phyloP scores from a whole-genome alignment of 2,329 filamentous ascomycete genomes.

The Drechslera avenae region DNA sequence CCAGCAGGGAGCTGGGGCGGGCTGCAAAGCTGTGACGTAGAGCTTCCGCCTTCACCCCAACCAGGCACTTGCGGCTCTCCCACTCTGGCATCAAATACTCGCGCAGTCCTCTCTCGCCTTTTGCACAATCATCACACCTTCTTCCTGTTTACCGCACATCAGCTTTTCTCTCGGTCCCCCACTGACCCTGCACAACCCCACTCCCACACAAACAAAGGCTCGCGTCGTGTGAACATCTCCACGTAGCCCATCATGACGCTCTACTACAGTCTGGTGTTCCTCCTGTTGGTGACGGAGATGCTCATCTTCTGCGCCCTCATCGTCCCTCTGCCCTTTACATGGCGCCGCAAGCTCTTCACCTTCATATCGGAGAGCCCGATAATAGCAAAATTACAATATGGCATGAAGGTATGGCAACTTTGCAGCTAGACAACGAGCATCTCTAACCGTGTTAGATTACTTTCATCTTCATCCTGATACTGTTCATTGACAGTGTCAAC shows the following conservation, averaged over 20 bases:
- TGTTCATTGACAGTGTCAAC: slow-evolving; percentile 96
- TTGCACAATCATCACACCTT: slow-evolving; percentile 3
- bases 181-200: slow-evolving; percentile 23
- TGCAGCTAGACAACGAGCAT: neutral
- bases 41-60: slow-evolving; percentile 25
- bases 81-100: slow-evolving; percentile 22
- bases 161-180: slow-evolving; percentile 3
- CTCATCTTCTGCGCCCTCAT: slow-evolving; percentile 77
- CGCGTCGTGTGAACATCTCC: slow-evolving; percentile 25
- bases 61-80: slow-evolving; percentile 34
- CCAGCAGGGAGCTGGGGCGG: slow-evolving; percentile 8
- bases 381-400: slow-evolving; percentile 94
- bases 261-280: slow-evolving; percentile 75
- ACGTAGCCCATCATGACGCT: slow-evolving; percentile 65
- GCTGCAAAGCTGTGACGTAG: slow-evolving; percentile 35
- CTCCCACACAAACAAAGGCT: slow-evolving; percentile 28
- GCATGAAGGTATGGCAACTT: slow-evolving; percentile 71
- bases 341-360: slow-evolving; percentile 86
- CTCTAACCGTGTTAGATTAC: slow-evolving; percentile 67
- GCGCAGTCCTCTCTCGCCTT: slow-evolving; percentile 11
- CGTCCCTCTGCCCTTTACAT: slow-evolving; percentile 84
- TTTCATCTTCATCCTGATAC: slow-evolving; percentile 97
- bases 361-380: slow-evolving; percentile 91
- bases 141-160: slow-evolving; percentile 1
- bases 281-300: slow-evolving; percentile 84